These are phyloP conservation scores for Pulicaria dysenterica DNA, from an alignment of 129 eudicot species.

Conservation along the genomic window DNA sequence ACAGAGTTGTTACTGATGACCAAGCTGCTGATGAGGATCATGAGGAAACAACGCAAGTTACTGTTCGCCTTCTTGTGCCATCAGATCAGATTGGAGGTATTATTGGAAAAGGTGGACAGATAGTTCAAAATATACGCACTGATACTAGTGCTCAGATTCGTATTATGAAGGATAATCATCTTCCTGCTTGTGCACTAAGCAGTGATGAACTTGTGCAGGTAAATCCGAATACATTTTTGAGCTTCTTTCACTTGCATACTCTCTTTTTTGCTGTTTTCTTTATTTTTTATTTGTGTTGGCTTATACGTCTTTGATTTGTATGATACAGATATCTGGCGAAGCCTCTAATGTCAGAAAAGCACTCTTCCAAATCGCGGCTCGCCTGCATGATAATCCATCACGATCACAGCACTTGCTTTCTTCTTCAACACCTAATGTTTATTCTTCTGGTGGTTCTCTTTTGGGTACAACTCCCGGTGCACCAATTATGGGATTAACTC, in stretches of 20 bases:
- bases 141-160: conserved; percentile 93
- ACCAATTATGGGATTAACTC: conserved; percentile 77
- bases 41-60: conserved; percentile 60
- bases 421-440: conserved; percentile 53
- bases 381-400: conserved; percentile 93
- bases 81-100: conserved; percentile 97
- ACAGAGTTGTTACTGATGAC: conserved; percentile 84
- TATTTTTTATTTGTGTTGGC: not conserved
- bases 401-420: conserved; percentile 79
- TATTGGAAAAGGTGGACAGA: conserved; percentile 97
- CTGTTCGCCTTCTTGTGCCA: conserved; percentile 75
- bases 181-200: conserved; percentile 87
- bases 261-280: not conserved
- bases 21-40: conserved; percentile 50
- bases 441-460: conserved; percentile 66
- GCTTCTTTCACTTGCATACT: not conserved
- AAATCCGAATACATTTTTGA: conserved; percentile 4
- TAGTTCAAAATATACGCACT: conserved; percentile 77
- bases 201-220: conserved; percentile 98
- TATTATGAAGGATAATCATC: conserved; percentile 79
- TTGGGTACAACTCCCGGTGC: conserved; percentile 60
- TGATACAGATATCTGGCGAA: conserved; percentile 79
- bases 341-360: conserved; percentile 83
- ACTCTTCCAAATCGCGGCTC: conserved; percentile 69
- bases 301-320: conserved; percentile 5